A percentile compares a stretch with the other conserved stretches of the same genome.
Evolutionary conservation across 371 early-diverging fungal species (phyloP).

Genomic region (Rhizopus sp.): DNA sequence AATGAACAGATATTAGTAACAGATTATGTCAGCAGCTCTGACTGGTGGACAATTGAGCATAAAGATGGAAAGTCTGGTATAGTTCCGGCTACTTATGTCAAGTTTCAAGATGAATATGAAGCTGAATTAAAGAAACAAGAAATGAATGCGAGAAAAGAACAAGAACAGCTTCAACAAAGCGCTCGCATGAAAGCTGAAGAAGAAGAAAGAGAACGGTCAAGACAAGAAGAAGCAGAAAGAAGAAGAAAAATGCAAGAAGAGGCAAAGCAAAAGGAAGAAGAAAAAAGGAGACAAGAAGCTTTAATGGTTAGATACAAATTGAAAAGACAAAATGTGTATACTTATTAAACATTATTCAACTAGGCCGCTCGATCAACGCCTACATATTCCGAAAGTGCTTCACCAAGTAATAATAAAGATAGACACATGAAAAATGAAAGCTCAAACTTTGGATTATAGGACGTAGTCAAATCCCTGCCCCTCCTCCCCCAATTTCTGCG

Average conservation of each 20-base stretch:
- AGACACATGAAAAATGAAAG: neutral
- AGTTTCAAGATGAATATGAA: conserved; percentile 41
- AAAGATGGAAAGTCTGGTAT: conserved; percentile 46
- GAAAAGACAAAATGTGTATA: too few species aligned
- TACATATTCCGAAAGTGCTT: neutral
- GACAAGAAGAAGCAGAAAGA: conserved; percentile 28
- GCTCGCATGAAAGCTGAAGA: conserved; percentile 23
- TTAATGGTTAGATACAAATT: conserved; percentile 4
- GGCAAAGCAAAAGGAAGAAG: conserved; percentile 26
- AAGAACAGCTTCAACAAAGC: conserved; percentile 28
- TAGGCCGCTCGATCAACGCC: too few species aligned
- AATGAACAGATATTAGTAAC: conserved; percentile 72
- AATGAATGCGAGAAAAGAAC: conserved; percentile 12
- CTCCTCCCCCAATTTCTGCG: conserved; percentile 18
- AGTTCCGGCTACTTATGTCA: conserved; percentile 58
- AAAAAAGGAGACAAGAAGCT: conserved; percentile 18
- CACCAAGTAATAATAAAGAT: neutral
- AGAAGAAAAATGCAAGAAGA: conserved; percentile 34
- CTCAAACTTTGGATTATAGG: conserved; percentile 1
- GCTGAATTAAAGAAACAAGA: conserved; percentile 11
- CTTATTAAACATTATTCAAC: too few species aligned
- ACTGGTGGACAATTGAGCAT: conserved; percentile 69
- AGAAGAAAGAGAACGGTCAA: conserved; percentile 21
- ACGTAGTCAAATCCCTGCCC: conserved; percentile 29
- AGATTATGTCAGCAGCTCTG: conserved; percentile 65